A percentile compares a stretch with the other conserved stretches of the same genome.
Evolutionary conservation across 306 rosid genomes (phyloP).

Genomic region (Vigna unguiculata): DNA sequence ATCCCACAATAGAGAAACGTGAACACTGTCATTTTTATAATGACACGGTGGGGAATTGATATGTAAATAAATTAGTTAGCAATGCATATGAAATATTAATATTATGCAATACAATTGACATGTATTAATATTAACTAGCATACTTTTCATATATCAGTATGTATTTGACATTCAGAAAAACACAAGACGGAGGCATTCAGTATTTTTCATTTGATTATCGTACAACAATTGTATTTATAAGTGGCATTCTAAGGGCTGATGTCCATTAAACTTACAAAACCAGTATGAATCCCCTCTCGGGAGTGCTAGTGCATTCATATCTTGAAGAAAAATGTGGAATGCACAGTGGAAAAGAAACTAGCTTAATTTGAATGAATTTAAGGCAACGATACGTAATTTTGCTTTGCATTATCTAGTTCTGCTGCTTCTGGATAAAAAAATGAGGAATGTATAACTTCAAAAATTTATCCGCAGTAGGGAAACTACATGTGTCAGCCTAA

Average conservation of each 20-base stretch:
- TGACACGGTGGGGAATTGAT: not conserved
- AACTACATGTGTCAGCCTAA: slow-evolving; percentile 21
- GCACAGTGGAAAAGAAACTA: slow-evolving; percentile 1
- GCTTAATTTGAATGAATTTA: not conserved
- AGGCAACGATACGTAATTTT: slow-evolving; percentile 22
- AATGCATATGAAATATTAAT: not conserved
- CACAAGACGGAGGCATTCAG: not conserved
- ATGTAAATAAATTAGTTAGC: not conserved
- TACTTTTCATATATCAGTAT: not conserved
- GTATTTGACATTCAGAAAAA: slow-evolving; percentile 9
- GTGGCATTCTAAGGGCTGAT: not conserved
- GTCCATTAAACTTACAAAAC: slow-evolving; percentile 22
- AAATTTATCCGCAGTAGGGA: not conserved
- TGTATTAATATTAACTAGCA: slow-evolving; percentile 1
- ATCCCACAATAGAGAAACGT: slow-evolving; percentile 16
- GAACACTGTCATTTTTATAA: not conserved
- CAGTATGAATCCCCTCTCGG: not conserved
- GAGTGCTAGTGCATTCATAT: slow-evolving; percentile 28
- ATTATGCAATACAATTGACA: slow-evolving; percentile 8
- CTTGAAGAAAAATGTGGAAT: slow-evolving; percentile 20
- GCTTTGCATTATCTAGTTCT: slow-evolving; percentile 20
- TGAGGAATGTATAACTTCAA: slow-evolving; percentile 1
- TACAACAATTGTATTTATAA: not conserved
- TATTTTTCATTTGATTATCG: not conserved
- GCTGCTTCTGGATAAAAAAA: slow-evolving; percentile 18